Base-by-base conservation (phyloP, 768 basidiomycete genomes). In the Ramaria sp. region DNA sequence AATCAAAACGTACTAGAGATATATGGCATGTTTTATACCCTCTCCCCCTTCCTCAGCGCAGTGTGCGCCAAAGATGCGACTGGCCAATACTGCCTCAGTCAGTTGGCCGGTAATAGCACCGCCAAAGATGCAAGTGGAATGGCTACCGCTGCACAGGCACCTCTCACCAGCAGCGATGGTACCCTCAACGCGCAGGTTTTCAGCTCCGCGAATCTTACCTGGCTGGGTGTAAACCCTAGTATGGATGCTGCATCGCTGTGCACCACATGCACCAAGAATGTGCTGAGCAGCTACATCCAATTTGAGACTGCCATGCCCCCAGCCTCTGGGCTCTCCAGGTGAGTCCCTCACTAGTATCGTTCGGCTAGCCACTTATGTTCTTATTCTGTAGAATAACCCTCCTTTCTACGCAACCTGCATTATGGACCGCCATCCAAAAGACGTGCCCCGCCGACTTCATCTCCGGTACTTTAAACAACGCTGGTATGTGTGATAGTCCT, bases 1-100 rank as follows among this genome's bases (percentile, higher is more conserved):
- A 77, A 76, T 58, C 0, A 43, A 0, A 65, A 72, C 24, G 85
- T 96, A 44, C 65, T 79, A 65, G 61, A 67, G 25, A 68, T 78
- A 1, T 99, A 98, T 70, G 94, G 97, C 64, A 71, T 81, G 28
- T 70, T 97, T 27, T 99, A 90, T 71, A 59, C 75, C 56, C 59
- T 94, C 43, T 58, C 64, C 10, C 91, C 93, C 7, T 65, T 95
- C 64, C 70, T 70, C 57, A 60, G 65, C 5, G 83, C 91, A 25
- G 64, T 89, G 28, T 97, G 94, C 70, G 60, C 83, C 44, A 87
- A 88, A 75, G 79, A 86, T 62, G 79, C 82, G 62, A 70, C 62
- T 45, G 83, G 79, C 30, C 70, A 73, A 37, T 96, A 77, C 69
- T 98, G 95, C 64, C 77, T 79, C 27, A 66, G 75, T 54, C 61